Evolutionary conservation across 148 eudicot species (phyloP).

Genomic region (Camellia japonica): DNA sequence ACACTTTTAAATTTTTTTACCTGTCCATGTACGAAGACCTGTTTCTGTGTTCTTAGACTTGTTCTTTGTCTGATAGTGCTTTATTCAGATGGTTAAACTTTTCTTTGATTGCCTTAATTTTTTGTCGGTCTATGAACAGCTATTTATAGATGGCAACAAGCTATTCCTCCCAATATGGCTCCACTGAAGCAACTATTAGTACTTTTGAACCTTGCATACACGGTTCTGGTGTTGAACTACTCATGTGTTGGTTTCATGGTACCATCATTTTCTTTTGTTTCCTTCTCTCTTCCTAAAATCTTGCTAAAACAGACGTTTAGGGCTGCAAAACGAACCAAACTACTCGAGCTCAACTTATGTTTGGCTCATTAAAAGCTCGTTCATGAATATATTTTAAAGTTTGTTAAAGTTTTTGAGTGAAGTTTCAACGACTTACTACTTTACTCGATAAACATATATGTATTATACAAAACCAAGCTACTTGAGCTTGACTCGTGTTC

Average conservation of each 20-base stretch:
- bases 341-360: too few relatives aligned
- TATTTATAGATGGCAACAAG: constrained; percentile 91
- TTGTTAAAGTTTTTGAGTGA: too few relatives aligned
- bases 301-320: not conserved
- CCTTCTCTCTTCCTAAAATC: not conserved
- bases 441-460: too few relatives aligned
- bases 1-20: too few relatives aligned
- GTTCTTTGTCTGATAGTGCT: constrained; percentile 1
- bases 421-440: too few relatives aligned
- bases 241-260: constrained; percentile 79
- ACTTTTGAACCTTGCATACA: constrained; percentile 63
- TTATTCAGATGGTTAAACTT: not conserved
- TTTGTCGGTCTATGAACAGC: constrained; percentile 44
- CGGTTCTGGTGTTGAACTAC: constrained; percentile 73
- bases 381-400: too few relatives aligned
- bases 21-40: too few relatives aligned
- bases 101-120: constrained; percentile 12
- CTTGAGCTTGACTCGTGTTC: too few relatives aligned
- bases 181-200: constrained; percentile 44
- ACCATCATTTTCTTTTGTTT: not conserved
- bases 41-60: too few relatives aligned
- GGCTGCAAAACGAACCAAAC: not conserved
- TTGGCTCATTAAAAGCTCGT: too few relatives aligned
- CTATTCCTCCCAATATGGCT: constrained; percentile 37
- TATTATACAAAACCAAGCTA: too few relatives aligned